Base-by-base conservation (phyloP, 2,329 filamentous ascomycete species). In the Sporothrix dimorphospora region DNA sequence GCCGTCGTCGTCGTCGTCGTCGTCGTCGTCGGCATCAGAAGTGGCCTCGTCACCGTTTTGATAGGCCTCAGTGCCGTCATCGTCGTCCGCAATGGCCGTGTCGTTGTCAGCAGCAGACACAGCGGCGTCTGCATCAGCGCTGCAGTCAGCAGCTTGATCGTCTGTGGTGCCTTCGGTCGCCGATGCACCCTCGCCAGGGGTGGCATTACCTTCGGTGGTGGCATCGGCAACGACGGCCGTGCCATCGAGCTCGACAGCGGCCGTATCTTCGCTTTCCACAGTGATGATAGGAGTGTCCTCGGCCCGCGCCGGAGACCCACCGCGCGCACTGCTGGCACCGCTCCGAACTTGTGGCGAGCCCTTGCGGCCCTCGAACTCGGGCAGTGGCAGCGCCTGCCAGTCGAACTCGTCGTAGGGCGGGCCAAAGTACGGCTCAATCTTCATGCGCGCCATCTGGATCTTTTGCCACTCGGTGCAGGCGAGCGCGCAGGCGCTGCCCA, bases 401-500 rank as follows among this genome's bases (percentile, higher is more conserved):
- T 80, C 79, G 42, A 77, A 80, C 71, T 80, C 78, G 69, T 80
- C 79, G 63, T 78, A 80, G 0, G 79, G 79, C 7, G 79, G 79
- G 2, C 79, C 79, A 71, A 80, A 81, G 73, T 80, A 81, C 2
- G 79, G 79, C 76, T 81, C 80, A 72, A 81, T 79, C 77, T 80
- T 80, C 72, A 79, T 78, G 3, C 73, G 57, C 4, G 79, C 77
- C 4, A 74, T 42, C 73, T 81, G 80, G 68, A 81, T 78, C 45
- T 75, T 75, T 72, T 76, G 77, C 80, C 79, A 81, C 73, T 79
- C 78, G 30, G 76, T 77, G 72, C 78, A 79, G 0, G 78, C 79
- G 3, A 80, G 74, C 45, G 72, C 74, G 73, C 79, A 80, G 1
- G 76, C 76, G 16, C 53, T 70, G 71, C 78, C 76, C 16, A 81